Evolutionary conservation across 441 rosid genomes (phyloP).

Genomic region (Pelargonium cotyledonis): DNA sequence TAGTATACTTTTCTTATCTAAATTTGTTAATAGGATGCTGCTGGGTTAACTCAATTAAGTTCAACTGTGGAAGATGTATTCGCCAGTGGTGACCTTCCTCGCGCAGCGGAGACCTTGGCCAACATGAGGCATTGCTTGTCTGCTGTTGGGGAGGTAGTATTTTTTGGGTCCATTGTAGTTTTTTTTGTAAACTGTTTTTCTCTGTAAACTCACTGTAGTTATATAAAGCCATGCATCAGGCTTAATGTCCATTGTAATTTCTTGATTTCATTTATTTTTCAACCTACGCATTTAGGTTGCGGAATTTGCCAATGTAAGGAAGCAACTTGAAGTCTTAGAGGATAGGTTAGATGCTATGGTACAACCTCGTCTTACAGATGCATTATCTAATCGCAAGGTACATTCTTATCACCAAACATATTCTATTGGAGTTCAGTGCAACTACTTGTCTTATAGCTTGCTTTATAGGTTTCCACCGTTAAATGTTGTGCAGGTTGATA

Average conservation of each 20-base stretch:
- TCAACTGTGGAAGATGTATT: constrained; percentile 99
- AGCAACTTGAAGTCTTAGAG: constrained; percentile 90
- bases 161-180: background rate
- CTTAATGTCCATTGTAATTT: constrained; percentile 3
- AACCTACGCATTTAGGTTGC: constrained; percentile 55
- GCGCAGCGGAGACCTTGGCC: constrained; percentile 98
- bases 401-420: background rate
- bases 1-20: constrained; percentile 3
- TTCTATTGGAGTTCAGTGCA: background rate
- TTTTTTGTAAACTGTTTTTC: too few relatives aligned
- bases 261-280: constrained; percentile 1
- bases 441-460: constrained; percentile 6
- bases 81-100: constrained; percentile 96
- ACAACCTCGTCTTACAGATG: constrained; percentile 94
- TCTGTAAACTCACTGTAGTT: too few relatives aligned
- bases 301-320: constrained; percentile 93
- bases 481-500: constrained; percentile 56
- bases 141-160: constrained; percentile 89
- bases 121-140: constrained; percentile 98
- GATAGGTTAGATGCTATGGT: constrained; percentile 93
- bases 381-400: constrained; percentile 87
- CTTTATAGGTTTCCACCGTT: constrained; percentile 10
- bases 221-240: background rate
- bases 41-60: constrained; percentile 90
- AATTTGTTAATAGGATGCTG: constrained; percentile 65